Evolutionary conservation across 805 yeast genomes (phyloP).

Genomic region (Myxozyma kluyveri): DNA sequence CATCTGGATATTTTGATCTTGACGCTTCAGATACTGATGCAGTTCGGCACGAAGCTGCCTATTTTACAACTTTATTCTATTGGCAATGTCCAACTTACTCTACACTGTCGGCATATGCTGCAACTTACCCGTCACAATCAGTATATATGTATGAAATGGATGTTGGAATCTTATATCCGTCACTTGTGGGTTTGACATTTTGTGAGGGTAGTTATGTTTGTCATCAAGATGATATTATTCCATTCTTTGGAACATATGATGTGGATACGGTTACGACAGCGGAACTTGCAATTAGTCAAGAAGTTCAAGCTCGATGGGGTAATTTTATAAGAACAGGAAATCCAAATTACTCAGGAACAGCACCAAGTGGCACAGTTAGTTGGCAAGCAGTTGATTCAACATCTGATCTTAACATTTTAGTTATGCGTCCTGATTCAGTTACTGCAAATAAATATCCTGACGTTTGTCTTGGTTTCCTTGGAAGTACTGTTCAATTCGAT

Average conservation of each 20-base stretch:
- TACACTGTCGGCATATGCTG: constrained; percentile 24
- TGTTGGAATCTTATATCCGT: constrained; percentile 34
- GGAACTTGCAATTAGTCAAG: constrained; percentile 28
- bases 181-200: constrained; percentile 18
- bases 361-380: constrained; percentile 2
- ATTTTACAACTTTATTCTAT: constrained; percentile 29
- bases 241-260: constrained; percentile 34
- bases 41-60: constrained; percentile 13
- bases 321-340: constrained; percentile 31
- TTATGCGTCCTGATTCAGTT: constrained; percentile 9
- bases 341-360: constrained; percentile 27
- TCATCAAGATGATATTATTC: constrained; percentile 36
- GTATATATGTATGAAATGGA: constrained; percentile 33
- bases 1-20: constrained; percentile 8
- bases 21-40: constrained; percentile 12
- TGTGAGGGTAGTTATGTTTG: constrained; percentile 33
- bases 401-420: constrained; percentile 7
- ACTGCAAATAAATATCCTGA: not conserved
- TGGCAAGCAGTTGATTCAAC: constrained; percentile 27
- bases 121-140: constrained; percentile 1
- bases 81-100: constrained; percentile 33
- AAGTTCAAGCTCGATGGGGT: constrained; percentile 35
- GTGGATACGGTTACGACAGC: constrained; percentile 18
- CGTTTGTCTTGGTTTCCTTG: constrained; percentile 11
- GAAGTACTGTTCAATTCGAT: constrained; percentile 17